Conservation (phyloP, 2,329 filamentous ascomycete species). For the Tricladium varicosporioides region DNA sequence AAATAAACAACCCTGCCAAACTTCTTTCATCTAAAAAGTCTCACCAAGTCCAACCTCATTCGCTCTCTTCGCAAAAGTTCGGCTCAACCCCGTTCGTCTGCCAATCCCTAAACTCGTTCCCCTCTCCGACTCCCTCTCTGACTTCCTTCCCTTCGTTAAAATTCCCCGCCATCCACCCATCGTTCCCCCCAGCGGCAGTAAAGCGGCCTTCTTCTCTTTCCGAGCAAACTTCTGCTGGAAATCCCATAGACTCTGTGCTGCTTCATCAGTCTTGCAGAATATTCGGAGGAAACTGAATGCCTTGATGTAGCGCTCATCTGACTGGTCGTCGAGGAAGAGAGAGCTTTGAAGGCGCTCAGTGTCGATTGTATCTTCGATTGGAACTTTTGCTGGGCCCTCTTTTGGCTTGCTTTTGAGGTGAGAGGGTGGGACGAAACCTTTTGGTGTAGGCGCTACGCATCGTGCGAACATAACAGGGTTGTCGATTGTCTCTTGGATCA, state of each 20-base stretch:
- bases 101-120: conserved; percentile 10
- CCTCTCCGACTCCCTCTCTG: conserved; percentile 8
- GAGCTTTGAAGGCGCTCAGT: background rate
- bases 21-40: background rate
- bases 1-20: background rate
- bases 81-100: conserved; percentile 3
- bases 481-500: conserved; percentile 26
- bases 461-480: conserved; percentile 8
- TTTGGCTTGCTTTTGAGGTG: background rate
- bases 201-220: conserved; percentile 8
- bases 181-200: conserved; percentile 17
- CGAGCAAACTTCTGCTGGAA: conserved; percentile 51
- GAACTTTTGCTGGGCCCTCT: background rate
- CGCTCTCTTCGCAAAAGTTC: conserved; percentile 3
- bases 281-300: conserved; percentile 47
- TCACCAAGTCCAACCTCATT: background rate
- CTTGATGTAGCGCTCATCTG: conserved; percentile 41
- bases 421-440: background rate
- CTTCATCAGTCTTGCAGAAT: conserved; percentile 47
- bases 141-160: conserved; percentile 6
- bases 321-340: background rate
- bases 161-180: conserved; percentile 7
- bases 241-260: conserved; percentile 44
- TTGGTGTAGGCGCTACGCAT: conserved; percentile 5
- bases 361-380: conserved; percentile 2